Base-by-base conservation (phyloP, 2,329 filamentous ascomycete species). In the Sclerotinia glacialis region DNA sequence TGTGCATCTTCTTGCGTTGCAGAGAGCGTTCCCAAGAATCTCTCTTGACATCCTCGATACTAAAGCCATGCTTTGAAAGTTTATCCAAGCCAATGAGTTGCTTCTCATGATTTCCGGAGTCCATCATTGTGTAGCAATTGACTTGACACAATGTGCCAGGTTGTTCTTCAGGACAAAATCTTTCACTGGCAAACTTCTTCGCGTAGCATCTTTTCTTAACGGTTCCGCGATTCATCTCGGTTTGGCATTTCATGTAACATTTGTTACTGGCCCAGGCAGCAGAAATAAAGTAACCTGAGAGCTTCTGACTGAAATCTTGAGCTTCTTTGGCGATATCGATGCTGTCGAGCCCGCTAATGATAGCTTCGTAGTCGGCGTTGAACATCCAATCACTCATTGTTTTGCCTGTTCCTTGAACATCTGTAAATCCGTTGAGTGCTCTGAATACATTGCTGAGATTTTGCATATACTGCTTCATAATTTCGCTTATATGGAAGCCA, bases 241-340 rank as follows among this genome's bases (percentile, higher is more conserved):
- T 37, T 5, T 60, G 44, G 34, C 63, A 65, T n/a, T 65, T 65
- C 54, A 65, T 60, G 46, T 65, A 65, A 31, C 54, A 65, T 42
- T 65, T 65, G 26, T 65, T 65, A 8, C 44, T 34, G 5, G 63
- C 54, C 63, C 46, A 65, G 23, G 23, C 18, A 44, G 44, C 53
- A 34, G 23, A 18, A 18, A 65, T 65, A 1, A 65, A 31, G n/a
- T 65, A 60, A 0, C 54, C 62, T 37, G 46, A 11, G 8, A 60
- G n/a, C 14, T 23, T 23, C 1, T 37, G 26, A 1, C 44, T 46
- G 8, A 47, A 60, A 2, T 14, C 8, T 1, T 49, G 12, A 47
- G 44, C 58, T 18, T 37, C 21, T 14, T 26, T 34, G 18, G 44
- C 26, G 12, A 65, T 11, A 8, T 53, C 23, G 12, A 50, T 12